Evolutionary conservation across 352 stramenopile genomes (phyloP), one percentile per base, ranked within the genome.

Genomic region (Phytophthora ramorum): DNA sequence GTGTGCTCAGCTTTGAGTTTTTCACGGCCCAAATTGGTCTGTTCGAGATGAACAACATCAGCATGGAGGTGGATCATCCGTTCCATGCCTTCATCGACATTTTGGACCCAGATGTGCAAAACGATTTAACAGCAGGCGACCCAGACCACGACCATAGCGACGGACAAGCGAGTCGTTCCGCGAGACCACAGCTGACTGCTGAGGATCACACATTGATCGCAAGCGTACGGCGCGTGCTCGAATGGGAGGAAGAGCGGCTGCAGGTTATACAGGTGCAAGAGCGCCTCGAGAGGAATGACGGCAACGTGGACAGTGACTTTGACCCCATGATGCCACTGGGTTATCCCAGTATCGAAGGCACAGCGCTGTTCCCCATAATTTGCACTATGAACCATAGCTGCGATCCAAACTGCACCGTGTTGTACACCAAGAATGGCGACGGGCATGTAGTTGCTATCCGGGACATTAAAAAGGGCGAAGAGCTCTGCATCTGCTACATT

Each of bases 311-410:
- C 22, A 49, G 58, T 16, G 70, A 56, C 7, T 63, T 64, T 14
- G 69, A 71, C 24, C 57, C 66, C 0, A 45, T 52, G 26, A 71
- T 73, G 50, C 79, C 47, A 55, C 76, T 61, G 58, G 76, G 50
- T 9, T 89, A 68, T 63, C 66, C 49, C 47, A 79, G 68, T 45
- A 71, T 99, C 17, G 96, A 99, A 64, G 96, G 96, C 43, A 98
- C 96, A 1, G 93, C 95, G 30, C 81, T 99, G 55, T 98, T 96
- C 71, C 81, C 89, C 17, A 86, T 91, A 32, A 90, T 97, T 32
- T 98, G 95, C 69, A 98, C 95, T 63, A 98, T 98, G 93, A 99
- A 99, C 78, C 96, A 99, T 80, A 97, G 90, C 50, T 99, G 96
- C 73, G 80, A 92, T 43, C 93, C 93, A 0, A 98, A 98, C 73